Percentiles rank a stretch among this genome's conserved stretches.
phyloP scores from a whole-genome alignment of 306 rosid genomes.

The Lupinus albus region DNA sequence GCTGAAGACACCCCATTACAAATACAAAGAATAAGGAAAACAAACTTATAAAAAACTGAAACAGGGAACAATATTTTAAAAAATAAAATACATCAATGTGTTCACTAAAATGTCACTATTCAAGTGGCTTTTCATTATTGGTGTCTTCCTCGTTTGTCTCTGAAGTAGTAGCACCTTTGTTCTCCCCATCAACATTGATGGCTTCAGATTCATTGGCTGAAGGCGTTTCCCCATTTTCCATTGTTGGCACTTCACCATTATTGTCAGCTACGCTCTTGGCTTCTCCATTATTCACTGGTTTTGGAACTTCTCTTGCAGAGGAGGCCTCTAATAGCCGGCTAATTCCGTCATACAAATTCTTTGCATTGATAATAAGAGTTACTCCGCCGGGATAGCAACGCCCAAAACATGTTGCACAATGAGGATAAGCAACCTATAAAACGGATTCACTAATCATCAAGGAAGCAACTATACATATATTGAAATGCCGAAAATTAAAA shows the following conservation, averaged over 20 bases:
- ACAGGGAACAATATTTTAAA: background rate
- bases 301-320: constrained; percentile 68
- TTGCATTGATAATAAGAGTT: constrained; percentile 70
- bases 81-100: background rate
- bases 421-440: constrained; percentile 79
- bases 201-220: constrained; percentile 50
- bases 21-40: constrained; percentile 9
- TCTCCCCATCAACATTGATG: constrained; percentile 44
- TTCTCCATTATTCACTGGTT: constrained; percentile 60
- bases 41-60: constrained; percentile 21
- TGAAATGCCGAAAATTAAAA: too few species aligned
- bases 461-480: too few species aligned
- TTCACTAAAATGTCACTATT: constrained; percentile 36
- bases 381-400: constrained; percentile 92
- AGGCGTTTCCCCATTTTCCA: constrained; percentile 64
- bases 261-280: constrained; percentile 55
- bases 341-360: constrained; percentile 68
- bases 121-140: constrained; percentile 46
- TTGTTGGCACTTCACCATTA: constrained; percentile 58
- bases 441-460: constrained; percentile 16
- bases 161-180: constrained; percentile 39
- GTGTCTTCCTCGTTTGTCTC: constrained; percentile 45
- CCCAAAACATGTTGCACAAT: constrained; percentile 90
- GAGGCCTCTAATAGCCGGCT: constrained; percentile 68
- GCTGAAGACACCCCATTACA: background rate